Base-by-base conservation (phyloP, 2,329 filamentous ascomycete species). In the Pyrenophora tritici-repentis region DNA sequence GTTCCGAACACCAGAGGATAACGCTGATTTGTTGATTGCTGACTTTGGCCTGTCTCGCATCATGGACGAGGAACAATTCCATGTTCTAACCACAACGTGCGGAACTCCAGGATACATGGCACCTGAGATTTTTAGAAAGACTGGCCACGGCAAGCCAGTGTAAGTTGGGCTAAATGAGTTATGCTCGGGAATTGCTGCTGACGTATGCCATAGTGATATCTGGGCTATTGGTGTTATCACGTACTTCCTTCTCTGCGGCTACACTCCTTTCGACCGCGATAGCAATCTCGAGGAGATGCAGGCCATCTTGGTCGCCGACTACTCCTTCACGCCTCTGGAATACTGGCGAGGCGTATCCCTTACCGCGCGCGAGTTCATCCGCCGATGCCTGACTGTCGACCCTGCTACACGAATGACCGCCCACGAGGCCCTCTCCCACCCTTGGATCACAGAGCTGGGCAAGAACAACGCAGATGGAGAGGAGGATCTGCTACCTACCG, bases 221-320 rank as follows among this genome's bases (percentile, higher is more conserved):
- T 99, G 94, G 94, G 94, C 94, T 32, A 91, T 97, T 57, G 94
- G 94, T 39, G 94, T 99, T 36, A 99, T 99, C 70, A 97, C 94
- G 26, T 99, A 97, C 79, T 99, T 99, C 79, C 81, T 99, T 24
- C 86, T 99, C 42, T 97, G 94, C 75, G 94, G 94, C 52, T 97
- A 97, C 78, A 99, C 94, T 1, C 94, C 94, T 10, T 99, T 99
- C 73, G 94, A 99, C 76, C 89, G 94, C 48, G 94, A 97, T 75
- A 93, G 87, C 65, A 96, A 99, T 76, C 87, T 97, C 68, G 94
- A 99, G 78, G 94, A 99, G 78, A 97, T 99, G 93, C 93, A 97
- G 78, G 94, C 94, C 64, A 99, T 99, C 71, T 85, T 97, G 49
- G 89, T 91, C 56, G 94, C 94, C 53, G 93, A 97, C 78, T 99